These are phyloP conservation scores for Gossypium sturtianum DNA, from an alignment of 345 rosid species.

Conservation along the genomic window DNA sequence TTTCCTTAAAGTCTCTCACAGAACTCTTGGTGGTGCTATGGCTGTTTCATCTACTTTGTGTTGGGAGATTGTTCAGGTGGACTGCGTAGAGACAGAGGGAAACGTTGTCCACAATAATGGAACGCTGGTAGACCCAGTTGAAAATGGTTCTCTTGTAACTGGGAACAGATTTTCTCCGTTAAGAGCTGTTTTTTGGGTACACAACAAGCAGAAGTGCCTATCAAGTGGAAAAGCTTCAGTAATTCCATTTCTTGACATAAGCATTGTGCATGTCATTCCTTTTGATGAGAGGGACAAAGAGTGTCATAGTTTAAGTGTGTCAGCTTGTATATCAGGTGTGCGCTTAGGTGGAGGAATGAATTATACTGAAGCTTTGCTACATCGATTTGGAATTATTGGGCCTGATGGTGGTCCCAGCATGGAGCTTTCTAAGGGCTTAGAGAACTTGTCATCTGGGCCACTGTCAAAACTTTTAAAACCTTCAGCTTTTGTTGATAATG, in stretches of 20 bases:
- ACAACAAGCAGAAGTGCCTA: conserved; percentile 42
- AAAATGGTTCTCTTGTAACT: conserved; percentile 34
- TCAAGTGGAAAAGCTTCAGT: conserved; percentile 27
- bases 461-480: conserved; percentile 77
- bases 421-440: conserved; percentile 75
- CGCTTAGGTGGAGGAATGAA: conserved; percentile 97
- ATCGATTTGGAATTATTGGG: conserved; percentile 85
- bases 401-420: conserved; percentile 94
- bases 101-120: conserved; percentile 35
- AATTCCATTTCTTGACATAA: conserved; percentile 70
- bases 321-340: conserved; percentile 79
- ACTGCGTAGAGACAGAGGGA: conserved; percentile 73
- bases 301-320: conserved; percentile 75
- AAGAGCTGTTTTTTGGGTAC: conserved; percentile 88
- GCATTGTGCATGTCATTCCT: conserved; percentile 78
- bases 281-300: conserved; percentile 74
- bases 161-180: conserved; percentile 45
- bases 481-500: conserved; percentile 43
- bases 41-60: conserved; percentile 72
- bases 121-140: conserved; percentile 13
- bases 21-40: conserved; percentile 96
- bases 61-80: conserved; percentile 83
- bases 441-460: conserved; percentile 76
- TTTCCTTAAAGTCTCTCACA: conserved; percentile 70
- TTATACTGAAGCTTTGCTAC: conserved; percentile 82